These are phyloP conservation scores for Aspergillus fischeri DNA, from an alignment of 2,329 filamentous ascomycete genomes.

Conservation along the genomic window DNA sequence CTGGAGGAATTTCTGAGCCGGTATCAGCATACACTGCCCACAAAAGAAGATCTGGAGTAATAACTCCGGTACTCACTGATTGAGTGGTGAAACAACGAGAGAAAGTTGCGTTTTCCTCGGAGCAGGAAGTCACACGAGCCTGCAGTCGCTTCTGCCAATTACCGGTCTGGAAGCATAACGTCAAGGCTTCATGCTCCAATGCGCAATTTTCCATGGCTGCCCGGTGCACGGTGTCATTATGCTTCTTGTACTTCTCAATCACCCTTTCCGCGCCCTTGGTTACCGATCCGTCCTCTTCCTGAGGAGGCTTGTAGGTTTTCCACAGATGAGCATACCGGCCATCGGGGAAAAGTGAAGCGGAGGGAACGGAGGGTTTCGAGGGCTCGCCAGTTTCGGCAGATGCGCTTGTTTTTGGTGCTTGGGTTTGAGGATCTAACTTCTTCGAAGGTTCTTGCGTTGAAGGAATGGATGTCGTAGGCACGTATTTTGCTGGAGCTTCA, in stretches of 20 bases:
- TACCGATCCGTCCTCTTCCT: conserved; percentile 65
- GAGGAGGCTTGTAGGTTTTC: conserved; percentile 79
- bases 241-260: conserved; percentile 77
- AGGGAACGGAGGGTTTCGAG: conserved; percentile 32
- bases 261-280: conserved; percentile 78
- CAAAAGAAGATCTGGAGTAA: background rate
- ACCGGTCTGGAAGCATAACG: conserved; percentile 74
- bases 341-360: conserved; percentile 61
- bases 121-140: conserved; percentile 68
- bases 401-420: conserved; percentile 16
- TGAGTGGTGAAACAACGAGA: conserved; percentile 89
- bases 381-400: conserved; percentile 21
- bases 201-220: conserved; percentile 93
- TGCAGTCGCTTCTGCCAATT: conserved; percentile 56
- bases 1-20: conserved; percentile 71
- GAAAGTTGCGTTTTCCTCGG: conserved; percentile 69
- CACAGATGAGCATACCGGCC: conserved; percentile 81
- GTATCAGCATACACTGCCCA: conserved; percentile 5
- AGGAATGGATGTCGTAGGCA: conserved; percentile 29
- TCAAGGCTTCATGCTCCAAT: conserved; percentile 76
- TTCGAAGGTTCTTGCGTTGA: conserved; percentile 16
- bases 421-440: conserved; percentile 20
- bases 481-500: conserved; percentile 72
- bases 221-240: conserved; percentile 70
- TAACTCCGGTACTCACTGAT: conserved; percentile 51